Evolutionary conservation across 2,329 filamentous ascomycete genomes (phyloP), one percentile per base, ranked within the genome.

Genomic region (Cladobotryum protrusum): DNA sequence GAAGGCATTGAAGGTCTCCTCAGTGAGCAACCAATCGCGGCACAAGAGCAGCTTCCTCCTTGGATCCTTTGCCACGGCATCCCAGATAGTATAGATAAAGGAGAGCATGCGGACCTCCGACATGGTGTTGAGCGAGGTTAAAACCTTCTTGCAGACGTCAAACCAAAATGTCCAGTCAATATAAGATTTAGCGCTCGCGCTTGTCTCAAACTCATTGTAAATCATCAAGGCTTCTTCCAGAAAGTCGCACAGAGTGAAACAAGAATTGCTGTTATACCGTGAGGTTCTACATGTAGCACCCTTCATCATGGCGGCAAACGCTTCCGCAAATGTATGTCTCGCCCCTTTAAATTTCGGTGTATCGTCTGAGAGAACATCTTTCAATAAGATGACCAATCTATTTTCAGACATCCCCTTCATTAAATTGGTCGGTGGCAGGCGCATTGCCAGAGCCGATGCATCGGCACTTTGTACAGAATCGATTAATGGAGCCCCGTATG

Each of bases 221-320:
- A 89, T 83, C 14, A 81, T 73, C 45, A 95, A 72, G 1, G 85
- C 78, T 67, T 96, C 90, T 63, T 96, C 89, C 20, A 96, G 72
- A 56, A 96, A 90, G 65, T 96, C 91, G 63, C 90, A 92, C n/a
- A 96, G 74, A 9, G 89, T 87, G 63, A 93, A 93, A 65, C 89
- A 95, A 15, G 89, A 86, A 55, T 82, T 82, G 62, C 89, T 87
- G 64, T 95, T 85, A 63, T 86, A 95, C 48, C 88, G 75, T 0
- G 89, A 91, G 0, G 86, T 91, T 56, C 81, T 83, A 56, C 84
- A 82, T 1, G 89, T 83, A 2, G 86, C 81, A 1, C 85, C 83
- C 63, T 86, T 89, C 62, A 93, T 75, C 24, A 95, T 72, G 20
- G 75, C 72, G 60, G 83, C 82, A 66, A 95, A 92, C 0, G 85